Base-by-base conservation (phyloP, 257 asterid genomes). In the Solanum neorickii region DNA sequence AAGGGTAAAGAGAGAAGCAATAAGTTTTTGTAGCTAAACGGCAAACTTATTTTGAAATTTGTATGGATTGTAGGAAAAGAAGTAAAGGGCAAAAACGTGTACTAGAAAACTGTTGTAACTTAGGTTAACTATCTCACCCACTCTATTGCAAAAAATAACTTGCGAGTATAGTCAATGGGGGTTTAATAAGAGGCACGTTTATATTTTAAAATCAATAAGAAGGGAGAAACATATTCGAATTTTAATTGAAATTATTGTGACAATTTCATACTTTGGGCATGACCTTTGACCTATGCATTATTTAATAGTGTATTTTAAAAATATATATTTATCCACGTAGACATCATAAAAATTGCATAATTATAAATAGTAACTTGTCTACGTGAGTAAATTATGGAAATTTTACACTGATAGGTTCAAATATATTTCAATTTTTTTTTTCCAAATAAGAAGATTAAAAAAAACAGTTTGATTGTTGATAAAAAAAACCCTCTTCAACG, bases 61-160 rank as follows among this genome's bases (percentile, higher is more conserved):
- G 27, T 47, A 80, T 49, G 16, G 44, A 80, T 47, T 16, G 49
- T 15, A 52, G 60, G 60, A 52, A 15, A 18, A 15, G 59, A 5
- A 18, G 33, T 8, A 16, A 27, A 12, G 83, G 85, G 39, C 39
- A 25, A 80, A 47, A 80, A 29, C 85, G 69, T 80, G 85, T 47
- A 47, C 69, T 77, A 72, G 9, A 68, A 9, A 20, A n/a, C 25
- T 70, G 65, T 70, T 73, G 69, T 29, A 70, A 42, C 87, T 86
- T 89, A 86, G 91, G 89, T 84, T 89, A 89, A 86, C 89, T 65
- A 42, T 89, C 88, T 73, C 87, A 89, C 80, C 91, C 85, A 89
- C 85, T 66, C n/a, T 49, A 9, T 29, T 5, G 49, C 73, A 8
- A 47, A 70, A 47, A n/a, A 52, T 18, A 9, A 8, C 62, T 52